Evolutionary conservation across 2,329 filamentous ascomycete genomes (phyloP).

Genomic region (Remersonia thermophila): DNA sequence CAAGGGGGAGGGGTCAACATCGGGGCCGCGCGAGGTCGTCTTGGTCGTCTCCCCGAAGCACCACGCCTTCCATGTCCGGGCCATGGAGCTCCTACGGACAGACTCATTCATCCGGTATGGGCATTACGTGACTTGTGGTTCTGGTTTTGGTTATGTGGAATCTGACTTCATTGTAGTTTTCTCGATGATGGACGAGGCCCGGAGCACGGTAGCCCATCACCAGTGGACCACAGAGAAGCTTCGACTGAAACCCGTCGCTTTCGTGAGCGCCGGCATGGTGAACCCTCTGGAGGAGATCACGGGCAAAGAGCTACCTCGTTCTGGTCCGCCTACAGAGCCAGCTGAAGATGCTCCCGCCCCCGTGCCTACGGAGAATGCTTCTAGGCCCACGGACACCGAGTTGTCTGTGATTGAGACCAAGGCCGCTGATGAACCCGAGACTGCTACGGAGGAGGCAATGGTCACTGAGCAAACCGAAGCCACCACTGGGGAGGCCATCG

Average conservation of each 20-base stretch:
- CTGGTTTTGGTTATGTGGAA: background rate
- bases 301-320: conserved; percentile 11
- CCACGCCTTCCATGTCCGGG: no score
- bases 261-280: conserved; percentile 41
- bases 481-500: no score
- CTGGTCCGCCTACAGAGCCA: no score
- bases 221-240: conserved; percentile 23
- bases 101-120: background rate
- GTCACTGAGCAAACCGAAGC: no score
- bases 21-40: conserved; percentile 11
- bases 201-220: conserved; percentile 35
- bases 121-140: background rate
- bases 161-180: conserved; percentile 21
- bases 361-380: no score
- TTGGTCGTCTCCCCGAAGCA: no score
- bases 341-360: no score
- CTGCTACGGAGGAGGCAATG: background rate
- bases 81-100: no score
- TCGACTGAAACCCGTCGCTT: conserved; percentile 36
- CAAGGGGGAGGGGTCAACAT: conserved; percentile 10
- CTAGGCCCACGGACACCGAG: background rate
- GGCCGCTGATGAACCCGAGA: background rate
- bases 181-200: conserved; percentile 36
- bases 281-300: conserved; percentile 34
- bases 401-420: background rate